Percentiles rank a stretch among this genome's conserved stretches.
These are phyloP conservation scores for Kodamaea hsintzibuensis DNA, from an alignment of 805 yeast species.

Conservation along the genomic window DNA sequence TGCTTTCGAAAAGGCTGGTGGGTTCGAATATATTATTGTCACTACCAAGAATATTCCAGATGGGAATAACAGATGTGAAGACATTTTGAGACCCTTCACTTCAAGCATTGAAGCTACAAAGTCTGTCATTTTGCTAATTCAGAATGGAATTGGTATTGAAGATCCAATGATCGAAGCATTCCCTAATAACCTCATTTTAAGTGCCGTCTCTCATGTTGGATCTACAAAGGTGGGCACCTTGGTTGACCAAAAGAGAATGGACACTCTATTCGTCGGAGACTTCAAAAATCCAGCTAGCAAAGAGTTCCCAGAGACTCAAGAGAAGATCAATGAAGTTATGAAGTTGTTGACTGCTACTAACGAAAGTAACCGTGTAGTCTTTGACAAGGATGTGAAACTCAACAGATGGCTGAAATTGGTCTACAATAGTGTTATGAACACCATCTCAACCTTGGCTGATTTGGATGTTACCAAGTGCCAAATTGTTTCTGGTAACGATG, in stretches of 20 bases:
- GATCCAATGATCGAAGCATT: constrained; percentile 29
- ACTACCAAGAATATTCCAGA: constrained; percentile 42
- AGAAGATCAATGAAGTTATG: constrained; percentile 22
- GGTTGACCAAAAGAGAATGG: constrained; percentile 20
- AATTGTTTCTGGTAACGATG: constrained; percentile 31
- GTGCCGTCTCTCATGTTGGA: constrained; percentile 39
- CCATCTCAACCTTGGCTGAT: constrained; percentile 34
- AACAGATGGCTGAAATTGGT: constrained; percentile 43
- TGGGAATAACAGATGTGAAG: constrained; percentile 40
- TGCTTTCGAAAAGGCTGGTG: constrained; percentile 26
- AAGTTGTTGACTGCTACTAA: constrained; percentile 30
- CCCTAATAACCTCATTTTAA: constrained; percentile 35
- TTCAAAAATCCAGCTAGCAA: constrained; percentile 11
- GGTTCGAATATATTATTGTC: constrained; percentile 39
- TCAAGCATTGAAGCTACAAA: constrained; percentile 15
- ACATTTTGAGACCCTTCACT: constrained; percentile 31
- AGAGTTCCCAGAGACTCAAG: constrained; percentile 11
- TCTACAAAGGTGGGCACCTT: constrained; percentile 27
- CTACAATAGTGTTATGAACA: constrained; percentile 37
- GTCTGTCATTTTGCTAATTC: constrained; percentile 36
- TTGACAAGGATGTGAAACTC: constrained; percentile 31
- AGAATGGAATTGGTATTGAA: constrained; percentile 43
- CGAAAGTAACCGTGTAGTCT: constrained; percentile 20
- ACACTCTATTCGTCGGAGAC: constrained; percentile 20
- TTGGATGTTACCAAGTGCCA: constrained; percentile 39